phyloP scores from a whole-genome alignment of 2,329 filamentous ascomycete genomes.

The Fusarium anthophilum region DNA sequence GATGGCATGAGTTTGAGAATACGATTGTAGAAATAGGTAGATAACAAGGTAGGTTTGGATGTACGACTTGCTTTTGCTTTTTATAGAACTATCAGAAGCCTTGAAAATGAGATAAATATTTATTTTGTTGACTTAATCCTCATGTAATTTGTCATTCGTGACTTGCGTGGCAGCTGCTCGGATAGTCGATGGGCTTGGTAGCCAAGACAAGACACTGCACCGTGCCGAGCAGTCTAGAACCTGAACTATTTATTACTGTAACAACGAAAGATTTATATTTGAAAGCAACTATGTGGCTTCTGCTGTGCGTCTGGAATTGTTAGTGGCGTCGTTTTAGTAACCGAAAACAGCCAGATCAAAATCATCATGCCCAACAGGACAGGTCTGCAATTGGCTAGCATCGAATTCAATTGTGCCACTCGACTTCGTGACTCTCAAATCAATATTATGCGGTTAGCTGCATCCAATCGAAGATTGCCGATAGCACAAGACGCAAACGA shows the following conservation, averaged over 20 bases:
- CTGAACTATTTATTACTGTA: background rate
- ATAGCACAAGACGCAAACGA: background rate
- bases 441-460: accelerated
- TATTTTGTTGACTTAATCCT: accelerated
- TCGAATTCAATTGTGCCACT: background rate
- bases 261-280: too few relatives aligned
- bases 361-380: too few relatives aligned
- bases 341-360: background rate
- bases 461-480: background rate
- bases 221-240: too few relatives aligned
- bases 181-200: background rate
- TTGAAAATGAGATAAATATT: too few relatives aligned
- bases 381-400: background rate
- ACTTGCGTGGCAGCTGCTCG: background rate
- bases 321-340: background rate
- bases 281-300: background rate
- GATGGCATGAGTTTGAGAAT: too few relatives aligned
- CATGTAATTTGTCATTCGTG: background rate
- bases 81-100: background rate
- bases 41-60: background rate
- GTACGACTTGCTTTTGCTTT: background rate
- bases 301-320: background rate
- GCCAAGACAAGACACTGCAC: too few relatives aligned
- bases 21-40: background rate
- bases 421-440: background rate